Evolutionary conservation across 192 early-diverging fungal genomes (phyloP), one percentile per base, ranked within the genome.

Genomic region (Paraglomus occultum): DNA sequence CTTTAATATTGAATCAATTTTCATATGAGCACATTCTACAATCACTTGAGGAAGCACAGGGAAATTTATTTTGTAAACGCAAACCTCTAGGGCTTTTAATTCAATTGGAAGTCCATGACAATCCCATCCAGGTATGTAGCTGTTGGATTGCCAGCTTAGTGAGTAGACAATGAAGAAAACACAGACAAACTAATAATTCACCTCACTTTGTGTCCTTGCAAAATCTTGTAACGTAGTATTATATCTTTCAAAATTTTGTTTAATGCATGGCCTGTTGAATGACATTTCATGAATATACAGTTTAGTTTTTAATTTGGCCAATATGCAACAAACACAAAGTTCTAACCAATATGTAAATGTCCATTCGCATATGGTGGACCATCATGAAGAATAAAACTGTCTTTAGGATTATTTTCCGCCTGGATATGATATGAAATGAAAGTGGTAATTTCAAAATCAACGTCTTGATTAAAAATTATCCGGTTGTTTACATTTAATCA

Each of bases 171-270:
- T 8, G 15, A 50, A 3, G 23, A 51, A 40, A 4, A 6, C 51
- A 53, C 51, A 17, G 15, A 8, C 6, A 52, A 4, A 44, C 0
- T 9, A 8, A 31, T 64, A 12, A 59, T 77, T 63, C 82, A 92
- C 75, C 80, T 75, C 5, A 93, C 90, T 69, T 84, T 87, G 43
- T 83, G 81, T 42, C 91, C 91, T 45, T 81, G 80, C 70, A 90
- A 83, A 2, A 91, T 80, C 53, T 88, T 83, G 73, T 91, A 86
- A 20, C 91, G 83, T 71, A 90, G 88, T 47, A 90, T 76, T 31
- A 93, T 88, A 53, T 93, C 91, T 74, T 93, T 93, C 20, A 91
- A 80, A 50, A 93, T 81, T 77, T 90, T 91, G 80, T 93, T 93
- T 77, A 93, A 82, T 43, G 89, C 89, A 58, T 93, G 91, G 3